Evolutionary conservation across 139 green algal species (phyloP), one percentile per base, ranked within the genome.

Genomic region (Tetradesmus lagerheimii): DNA sequence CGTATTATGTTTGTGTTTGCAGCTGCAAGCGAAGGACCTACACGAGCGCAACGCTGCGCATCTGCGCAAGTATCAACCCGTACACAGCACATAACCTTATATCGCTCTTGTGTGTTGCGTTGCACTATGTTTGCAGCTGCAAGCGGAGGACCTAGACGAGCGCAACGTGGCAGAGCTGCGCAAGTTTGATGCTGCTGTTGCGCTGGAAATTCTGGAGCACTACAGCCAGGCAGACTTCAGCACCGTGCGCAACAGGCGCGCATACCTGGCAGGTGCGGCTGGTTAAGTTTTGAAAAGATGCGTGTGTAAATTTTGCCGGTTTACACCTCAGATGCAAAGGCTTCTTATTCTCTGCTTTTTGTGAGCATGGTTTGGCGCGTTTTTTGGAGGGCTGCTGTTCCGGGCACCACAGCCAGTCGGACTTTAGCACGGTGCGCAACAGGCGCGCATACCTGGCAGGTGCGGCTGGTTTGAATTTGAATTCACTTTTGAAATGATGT

Each of bases 191-290:
- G 53, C 91, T 6, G 35, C 89, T 27, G 79, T 86, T 20, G 91
- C 88, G 71, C 12, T 93, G 35, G 91, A 93, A 64, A 90, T 87
- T 27, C 88, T 93, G 35, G 91, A 93, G 66, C 74, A 92, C 39
- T 93, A 91, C 62, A 45, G 83, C 50, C 43, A 88, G 29, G 87
- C 74, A 31, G 91, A 93, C 79, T 31, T 92, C 31, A 88, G 66
- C 64, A 67, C 39, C 41, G 88, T 93, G 57, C 91, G 91, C 83
- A 93, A 93, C 66, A 88, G 83, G 50, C 85, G 88, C 67, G 91
- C 91, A 16, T 93, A 93, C 75, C 85, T 93, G 25, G 78, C 86
- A 64, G 90, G 90, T 66, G 85, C 82, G 31, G 34, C 38, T 64
- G 0, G 47, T 79, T 79, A 14, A 31, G 23, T 71, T 71, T n/a